Base-by-base conservation (phyloP, 345 rosid genomes). In the Eucalyptus cloeziana region DNA sequence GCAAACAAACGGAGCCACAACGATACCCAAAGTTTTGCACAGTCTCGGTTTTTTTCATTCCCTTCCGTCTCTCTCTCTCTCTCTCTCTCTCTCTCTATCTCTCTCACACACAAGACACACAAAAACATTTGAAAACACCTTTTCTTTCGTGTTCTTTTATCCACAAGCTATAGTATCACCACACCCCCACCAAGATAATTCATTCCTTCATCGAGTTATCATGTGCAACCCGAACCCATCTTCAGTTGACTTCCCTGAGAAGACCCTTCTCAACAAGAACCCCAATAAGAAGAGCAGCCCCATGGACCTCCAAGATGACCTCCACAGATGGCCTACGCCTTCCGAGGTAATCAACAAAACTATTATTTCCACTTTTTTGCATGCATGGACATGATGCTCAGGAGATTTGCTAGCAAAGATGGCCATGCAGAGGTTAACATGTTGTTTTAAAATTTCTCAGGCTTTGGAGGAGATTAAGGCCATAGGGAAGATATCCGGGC, bases 401-500 rank as follows among this genome's bases (percentile, higher is more conserved):
- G 15, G 60, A 30, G 40, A 52, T 31, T 86, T 86, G 58, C 47
- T 56, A 16, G 27, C 31, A 51, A 49, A 51, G 87, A 40, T 44
- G 47, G 58, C 64, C 69, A 52, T 44, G 86, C 54, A 43, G 31
- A 50, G 56, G 30, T 54, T 88, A 52, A 31, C 6, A 69, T 43
- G 40, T 86, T 43, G 40, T 86, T 89, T 87, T 86, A 86, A 86
- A 58, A 12, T 62, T 86, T 88, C 85, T 89, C 95, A 98, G 99
- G 97, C 94, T 58, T 16, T 96, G 50, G 92, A 94, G 88, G 99
- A 98, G 93, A 95, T 95, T 86, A 97, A 95, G 91, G 98, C 96
- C 25, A 93, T 98, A 64, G 98, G 97, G 88, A 96, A 90, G 93
- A 98, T 98, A 92, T 97, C 99, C 7, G 97, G 98, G 13, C 99